Base-by-base conservation (phyloP, 129 eudicot genomes). In the Rutidosis leptorrhynchoides region DNA sequence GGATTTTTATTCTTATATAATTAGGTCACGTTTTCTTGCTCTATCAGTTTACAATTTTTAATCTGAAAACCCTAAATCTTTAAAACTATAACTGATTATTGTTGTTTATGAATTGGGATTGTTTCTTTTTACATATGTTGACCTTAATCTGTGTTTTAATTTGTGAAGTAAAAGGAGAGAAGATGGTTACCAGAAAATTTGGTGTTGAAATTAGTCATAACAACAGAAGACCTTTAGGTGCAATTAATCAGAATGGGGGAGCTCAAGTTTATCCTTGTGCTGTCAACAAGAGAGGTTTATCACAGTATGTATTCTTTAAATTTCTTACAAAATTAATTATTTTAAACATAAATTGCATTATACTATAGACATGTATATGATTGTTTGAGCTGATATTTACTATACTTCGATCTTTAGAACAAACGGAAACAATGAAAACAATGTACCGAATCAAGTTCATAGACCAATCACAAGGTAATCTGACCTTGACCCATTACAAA, bases 401-500 rank as follows among this genome's bases (percentile, higher is more conserved):
- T 25, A 14, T 68, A 8, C 19, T 75, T 60, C 69, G 69, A 26
- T 68, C 35, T 24, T 33, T 59, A 75, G 79, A 59, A 49, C 70
- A 49, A 75, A 60, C 37, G 79, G 74, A 33, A 74, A 74, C 56
- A 67, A 67, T n/a, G 79, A 74, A 56, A 75, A 59, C 74, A 75
- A 9, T 68, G 74, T 9, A 19, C 56, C 27, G 22, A 75, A 51
- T 68, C 79, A 68, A 61, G 35, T 60, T 67, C 69, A 75, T 59
- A 75, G 79, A 21, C 79, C 79, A 24, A 60, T 75, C 7, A 75
- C 79, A 26, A 68, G 79, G 79, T 74, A 67, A 52, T 49, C 46
- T 70, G 26, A 65, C 63, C 21, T 26, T 25, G 19, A 56, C 49
- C 48, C 28, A 3, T 65, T 15, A 33, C 29, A 49, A 48, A 15